Base-by-base conservation (phyloP, 108 stramenopile species). In the Conticribra weissflogii region DNA sequence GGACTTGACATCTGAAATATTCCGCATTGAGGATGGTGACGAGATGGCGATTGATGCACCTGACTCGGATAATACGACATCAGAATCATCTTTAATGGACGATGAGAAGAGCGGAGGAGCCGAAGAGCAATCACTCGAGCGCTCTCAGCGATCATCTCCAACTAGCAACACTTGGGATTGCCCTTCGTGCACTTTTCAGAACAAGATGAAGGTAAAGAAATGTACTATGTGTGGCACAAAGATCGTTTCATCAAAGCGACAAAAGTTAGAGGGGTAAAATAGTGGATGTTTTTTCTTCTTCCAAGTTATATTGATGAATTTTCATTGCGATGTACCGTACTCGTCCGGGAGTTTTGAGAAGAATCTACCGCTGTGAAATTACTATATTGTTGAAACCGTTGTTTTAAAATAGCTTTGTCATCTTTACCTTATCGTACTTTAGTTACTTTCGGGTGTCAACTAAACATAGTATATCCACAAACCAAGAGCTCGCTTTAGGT, bases 181-280 rank as follows among this genome's bases (percentile, higher is more conserved):
- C 48, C 51, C 50, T 0, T 45, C 45, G 15, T 91, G 90, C 47
- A 88, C 87, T 16, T 78, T 78, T 36, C 55, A 61, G 25, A 91
- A 91, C 59, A 53, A 59, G 8, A 68, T 54, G 46, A 61, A 55
- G 24, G 49, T 23, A n/a, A 74, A 60, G 31, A 88, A 81, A 62
- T 91, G 90, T 54, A 48, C 74, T 8, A 79, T 78, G 56, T 78
- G 76, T 57, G 22, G 51, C 59, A 32, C 44, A 45, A 58, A 63
- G n/a, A 57, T 34, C 27, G 65, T 36, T 22, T 19, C 66, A 8
- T 55, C 54, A 16, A 41, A 29, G 31, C 34, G 54, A 17, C 54
- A 67, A 53, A 55, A 54, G 44, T 45, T 3, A 46, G 21, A 18
- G 15, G 22, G 22, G 32, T 1, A 3, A 41, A 12, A 5, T 41